Evolutionary conservation across 768 basidiomycete species (phyloP).

Genomic region (Gymnopilus junonius): DNA sequence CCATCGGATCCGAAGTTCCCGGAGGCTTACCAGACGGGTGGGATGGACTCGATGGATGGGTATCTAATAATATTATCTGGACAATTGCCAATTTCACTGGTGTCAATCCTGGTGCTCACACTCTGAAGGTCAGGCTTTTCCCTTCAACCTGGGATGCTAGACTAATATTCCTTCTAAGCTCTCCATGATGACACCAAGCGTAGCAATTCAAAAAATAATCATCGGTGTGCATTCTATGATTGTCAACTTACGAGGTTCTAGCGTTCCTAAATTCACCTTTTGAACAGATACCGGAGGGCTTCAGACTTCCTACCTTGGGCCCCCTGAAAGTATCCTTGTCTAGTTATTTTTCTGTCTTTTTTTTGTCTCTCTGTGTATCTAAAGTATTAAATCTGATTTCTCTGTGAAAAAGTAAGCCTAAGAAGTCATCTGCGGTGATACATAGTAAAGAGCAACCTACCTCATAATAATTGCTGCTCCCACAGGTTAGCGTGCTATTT

Average conservation of each 20-base stretch:
- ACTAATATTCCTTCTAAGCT: constrained; percentile 34
- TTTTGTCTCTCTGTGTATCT: not conserved
- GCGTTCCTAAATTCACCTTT: not conserved
- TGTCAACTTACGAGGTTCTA: not conserved
- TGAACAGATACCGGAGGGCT: constrained; percentile 59
- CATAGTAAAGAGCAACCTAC: too few relatives aligned
- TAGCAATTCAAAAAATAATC: constrained; percentile 65
- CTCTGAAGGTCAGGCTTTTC: constrained; percentile 50
- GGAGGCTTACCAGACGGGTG: constrained; percentile 51
- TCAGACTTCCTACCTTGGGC: constrained; percentile 61
- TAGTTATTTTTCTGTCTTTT: constrained; percentile 10
- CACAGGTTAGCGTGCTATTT: too few relatives aligned
- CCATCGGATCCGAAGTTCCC: constrained; percentile 49
- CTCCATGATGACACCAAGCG: constrained; percentile 61
- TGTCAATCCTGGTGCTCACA: constrained; percentile 56
- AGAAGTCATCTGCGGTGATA: too few relatives aligned
- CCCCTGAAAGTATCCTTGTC: constrained; percentile 56
- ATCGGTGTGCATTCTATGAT: constrained; percentile 43
- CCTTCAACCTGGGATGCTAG: not conserved
- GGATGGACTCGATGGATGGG: constrained; percentile 54
- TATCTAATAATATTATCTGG: constrained; percentile 53
- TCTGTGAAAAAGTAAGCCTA: too few relatives aligned
- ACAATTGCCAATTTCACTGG: constrained; percentile 44
- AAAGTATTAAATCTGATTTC: not conserved
- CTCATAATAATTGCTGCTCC: too few relatives aligned